Conservation (phyloP, 2,329 filamentous ascomycete species). For the Monilinia polystroma region DNA sequence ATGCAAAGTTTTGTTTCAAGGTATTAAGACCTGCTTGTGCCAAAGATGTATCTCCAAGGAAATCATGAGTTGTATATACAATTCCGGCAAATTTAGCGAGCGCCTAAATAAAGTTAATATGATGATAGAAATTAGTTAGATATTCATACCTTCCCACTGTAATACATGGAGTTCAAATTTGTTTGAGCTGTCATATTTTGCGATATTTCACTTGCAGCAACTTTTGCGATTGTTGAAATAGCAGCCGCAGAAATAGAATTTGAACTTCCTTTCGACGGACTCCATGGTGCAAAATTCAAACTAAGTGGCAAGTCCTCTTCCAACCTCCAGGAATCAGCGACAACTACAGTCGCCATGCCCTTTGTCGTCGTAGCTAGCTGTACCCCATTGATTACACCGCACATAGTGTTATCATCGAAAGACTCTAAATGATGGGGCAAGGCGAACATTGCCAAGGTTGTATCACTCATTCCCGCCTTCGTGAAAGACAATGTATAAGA, state of each 20-base stretch:
- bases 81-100: constrained; percentile 74
- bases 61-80: constrained; percentile 62
- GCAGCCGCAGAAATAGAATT: constrained; percentile 53
- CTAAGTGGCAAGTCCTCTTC: constrained; percentile 68
- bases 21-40: constrained; percentile 58
- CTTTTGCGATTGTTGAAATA: constrained; percentile 57
- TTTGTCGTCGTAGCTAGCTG: constrained; percentile 78
- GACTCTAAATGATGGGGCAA: constrained; percentile 82
- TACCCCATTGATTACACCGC: background rate
- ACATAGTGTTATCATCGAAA: constrained; percentile 55
- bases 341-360: constrained; percentile 70
- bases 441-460: constrained; percentile 77
- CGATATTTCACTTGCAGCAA: constrained; percentile 70
- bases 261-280: constrained; percentile 49
- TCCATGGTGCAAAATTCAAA: constrained; percentile 81
- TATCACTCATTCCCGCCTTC: constrained; percentile 63
- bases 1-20: constrained; percentile 64
- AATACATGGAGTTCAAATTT: constrained; percentile 87
- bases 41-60: constrained; percentile 58
- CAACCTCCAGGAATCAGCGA: constrained; percentile 75
- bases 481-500: constrained; percentile 71
- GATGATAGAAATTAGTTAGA: constrained; percentile 35
- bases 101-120: constrained; percentile 46
- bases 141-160: constrained; percentile 66
- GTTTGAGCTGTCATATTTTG: constrained; percentile 73